These are phyloP conservation scores for Saccharomycopsis hybrid DNA, from an alignment of 1,139 yeast species.

Conservation along the genomic window DNA sequence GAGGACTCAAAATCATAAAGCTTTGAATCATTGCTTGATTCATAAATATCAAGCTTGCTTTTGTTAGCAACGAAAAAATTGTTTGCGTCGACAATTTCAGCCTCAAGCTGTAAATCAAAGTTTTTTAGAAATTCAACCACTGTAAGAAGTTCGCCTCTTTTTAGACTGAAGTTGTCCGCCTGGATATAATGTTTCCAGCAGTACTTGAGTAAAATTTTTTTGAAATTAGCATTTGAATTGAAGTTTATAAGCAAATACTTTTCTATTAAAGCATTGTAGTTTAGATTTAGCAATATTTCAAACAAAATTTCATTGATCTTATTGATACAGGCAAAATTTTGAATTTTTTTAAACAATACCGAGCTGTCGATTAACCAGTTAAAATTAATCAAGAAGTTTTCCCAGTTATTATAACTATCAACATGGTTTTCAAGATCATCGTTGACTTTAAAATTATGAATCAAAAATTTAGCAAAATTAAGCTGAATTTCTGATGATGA, in stretches of 20 bases:
- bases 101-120: constrained; percentile 15
- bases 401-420: constrained; percentile 17
- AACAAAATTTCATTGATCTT: constrained; percentile 18
- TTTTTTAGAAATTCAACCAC: constrained; percentile 15
- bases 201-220: constrained; percentile 15
- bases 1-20: constrained; percentile 16
- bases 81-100: constrained; percentile 14
- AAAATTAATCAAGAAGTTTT: constrained; percentile 18
- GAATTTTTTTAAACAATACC: constrained; percentile 18
- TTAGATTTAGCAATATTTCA: constrained; percentile 18
- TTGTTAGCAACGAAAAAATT: constrained; percentile 15
- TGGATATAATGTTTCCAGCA: constrained; percentile 18
- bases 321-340: constrained; percentile 10
- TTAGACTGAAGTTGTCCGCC: constrained; percentile 17
- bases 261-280: constrained; percentile 11
- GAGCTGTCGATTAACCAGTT: constrained; percentile 19
- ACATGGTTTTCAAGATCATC: neutral
- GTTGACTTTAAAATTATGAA: constrained; percentile 19
- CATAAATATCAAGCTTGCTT: constrained; percentile 13
- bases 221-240: constrained; percentile 13
- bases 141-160: constrained; percentile 12
- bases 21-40: constrained; percentile 4
- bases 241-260: constrained; percentile 15
- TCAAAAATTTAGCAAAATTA: constrained; percentile 20
- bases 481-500: constrained; percentile 15